Evolutionary conservation across 2,329 filamentous ascomycete species (phyloP).

Genomic region (Chalaropsis ovoidea): DNA sequence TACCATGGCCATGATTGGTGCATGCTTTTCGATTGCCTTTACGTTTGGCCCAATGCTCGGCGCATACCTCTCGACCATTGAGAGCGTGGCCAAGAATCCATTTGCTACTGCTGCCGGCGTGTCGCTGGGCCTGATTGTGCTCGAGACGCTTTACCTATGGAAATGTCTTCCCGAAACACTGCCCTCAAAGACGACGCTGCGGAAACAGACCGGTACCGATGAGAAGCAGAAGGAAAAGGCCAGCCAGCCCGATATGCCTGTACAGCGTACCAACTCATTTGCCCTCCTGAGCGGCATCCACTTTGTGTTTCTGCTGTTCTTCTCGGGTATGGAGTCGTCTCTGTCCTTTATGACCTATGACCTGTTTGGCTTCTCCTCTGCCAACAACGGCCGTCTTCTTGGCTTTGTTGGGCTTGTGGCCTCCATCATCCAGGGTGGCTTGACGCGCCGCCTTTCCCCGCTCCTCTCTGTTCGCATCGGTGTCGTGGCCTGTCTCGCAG

Average conservation of each 20-base stretch:
- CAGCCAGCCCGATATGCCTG: constrained; percentile 22
- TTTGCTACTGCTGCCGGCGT: constrained; percentile 89
- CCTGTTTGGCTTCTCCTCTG: constrained; percentile 71
- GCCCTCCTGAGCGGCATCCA: constrained; percentile 73
- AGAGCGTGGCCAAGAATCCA: constrained; percentile 72
- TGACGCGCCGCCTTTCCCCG: constrained; percentile 76
- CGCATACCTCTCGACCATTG: constrained; percentile 70
- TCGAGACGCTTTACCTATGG: constrained; percentile 84
- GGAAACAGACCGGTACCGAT: constrained; percentile 26
- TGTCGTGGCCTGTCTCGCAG: constrained; percentile 62
- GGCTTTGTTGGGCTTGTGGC: constrained; percentile 87
- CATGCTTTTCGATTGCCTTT: constrained; percentile 94
- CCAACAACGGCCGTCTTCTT: constrained; percentile 72
- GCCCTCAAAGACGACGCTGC: constrained; percentile 42
- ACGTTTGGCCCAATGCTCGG: constrained; percentile 91
- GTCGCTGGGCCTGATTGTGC: constrained; percentile 70
- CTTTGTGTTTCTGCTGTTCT: constrained; percentile 87
- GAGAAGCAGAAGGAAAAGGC: constrained; percentile 9
- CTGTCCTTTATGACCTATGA: constrained; percentile 96
- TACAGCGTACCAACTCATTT: constrained; percentile 68
- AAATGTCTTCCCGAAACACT: constrained; percentile 76
- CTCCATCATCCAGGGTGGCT: constrained; percentile 83
- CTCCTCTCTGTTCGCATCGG: constrained; percentile 70
- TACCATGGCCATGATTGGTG: constrained; percentile 93
- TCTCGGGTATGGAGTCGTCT: constrained; percentile 96